These are phyloP conservation scores for Asclepias syriaca DNA, from an alignment of 257 asterid species.

Conservation along the genomic window DNA sequence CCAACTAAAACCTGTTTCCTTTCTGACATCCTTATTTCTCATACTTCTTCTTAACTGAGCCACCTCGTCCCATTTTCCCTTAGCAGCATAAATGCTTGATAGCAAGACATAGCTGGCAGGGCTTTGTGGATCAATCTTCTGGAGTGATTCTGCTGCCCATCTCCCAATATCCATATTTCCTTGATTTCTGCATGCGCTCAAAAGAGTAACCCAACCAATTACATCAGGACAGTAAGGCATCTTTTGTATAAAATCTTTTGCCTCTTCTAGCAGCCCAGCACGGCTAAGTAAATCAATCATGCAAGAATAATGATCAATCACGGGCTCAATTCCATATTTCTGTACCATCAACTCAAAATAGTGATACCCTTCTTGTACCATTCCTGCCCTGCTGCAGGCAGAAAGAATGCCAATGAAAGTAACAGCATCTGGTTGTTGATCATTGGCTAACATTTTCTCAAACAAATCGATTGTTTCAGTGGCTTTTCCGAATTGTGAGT, in stretches of 20 bases:
- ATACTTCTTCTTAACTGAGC: slow-evolving; percentile 39
- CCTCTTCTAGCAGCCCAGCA: slow-evolving; percentile 72
- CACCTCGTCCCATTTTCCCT: slow-evolving; percentile 42
- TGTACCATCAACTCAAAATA: slow-evolving; percentile 66
- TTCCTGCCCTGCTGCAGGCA: slow-evolving; percentile 85
- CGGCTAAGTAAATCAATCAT: slow-evolving; percentile 75
- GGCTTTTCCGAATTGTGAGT: slow-evolving; percentile 83
- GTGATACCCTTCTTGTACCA: slow-evolving; percentile 56
- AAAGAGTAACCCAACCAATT: slow-evolving; percentile 39
- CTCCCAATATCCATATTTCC: slow-evolving; percentile 35
- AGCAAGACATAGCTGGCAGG: slow-evolving; percentile 42
- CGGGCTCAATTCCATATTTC: slow-evolving; percentile 48
- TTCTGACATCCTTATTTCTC: slow-evolving; percentile 39
- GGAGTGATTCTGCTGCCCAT: slow-evolving; percentile 46
- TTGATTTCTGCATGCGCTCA: slow-evolving; percentile 42
- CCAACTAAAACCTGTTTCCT: slow-evolving; percentile 50
- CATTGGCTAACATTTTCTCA: slow-evolving; percentile 62
- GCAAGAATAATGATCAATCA: slow-evolving; percentile 45
- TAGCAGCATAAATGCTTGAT: slow-evolving; percentile 33
- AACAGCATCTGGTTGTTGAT: slow-evolving; percentile 67
- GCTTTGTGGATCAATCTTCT: slow-evolving; percentile 33
- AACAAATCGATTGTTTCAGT: slow-evolving; percentile 60
- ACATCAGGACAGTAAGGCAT: slow-evolving; percentile 63
- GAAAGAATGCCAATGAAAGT: slow-evolving; percentile 80
- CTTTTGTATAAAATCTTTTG: slow-evolving; percentile 59